A percentile compares a stretch with the other conserved stretches of the same genome.
phyloP scores from a whole-genome alignment of 2,329 filamentous ascomycete genomes.

The Bimuria novae-zelandiae region DNA sequence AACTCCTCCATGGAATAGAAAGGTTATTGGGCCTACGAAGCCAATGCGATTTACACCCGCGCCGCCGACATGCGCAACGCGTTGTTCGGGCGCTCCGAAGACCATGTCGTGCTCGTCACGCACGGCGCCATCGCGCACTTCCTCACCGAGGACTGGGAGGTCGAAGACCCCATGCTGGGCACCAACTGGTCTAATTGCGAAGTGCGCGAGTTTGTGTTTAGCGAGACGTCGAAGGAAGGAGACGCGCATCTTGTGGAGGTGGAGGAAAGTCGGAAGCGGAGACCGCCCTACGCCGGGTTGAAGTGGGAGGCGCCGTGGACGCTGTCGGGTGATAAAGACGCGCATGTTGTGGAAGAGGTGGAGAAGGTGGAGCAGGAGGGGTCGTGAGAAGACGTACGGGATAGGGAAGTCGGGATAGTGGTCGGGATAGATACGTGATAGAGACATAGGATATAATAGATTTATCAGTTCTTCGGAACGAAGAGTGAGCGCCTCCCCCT shows the following conservation, averaged over 20 bases:
- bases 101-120: constrained; percentile 69
- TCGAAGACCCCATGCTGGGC: constrained; percentile 33
- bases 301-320: constrained; percentile 1
- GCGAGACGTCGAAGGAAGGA: constrained; percentile 23
- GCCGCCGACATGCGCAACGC: constrained; percentile 35
- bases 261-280: constrained; percentile 24
- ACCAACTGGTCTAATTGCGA: constrained; percentile 44
- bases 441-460: too few relatives aligned
- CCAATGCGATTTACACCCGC: constrained; percentile 33
- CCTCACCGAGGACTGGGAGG: constrained; percentile 75
- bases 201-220: constrained; percentile 38
- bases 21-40: constrained; percentile 39
- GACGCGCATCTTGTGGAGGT: constrained; percentile 39
- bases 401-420: too few relatives aligned
- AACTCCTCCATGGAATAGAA: constrained; percentile 18
- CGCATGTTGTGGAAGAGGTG: constrained; percentile 36
- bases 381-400: not conserved
- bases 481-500: too few relatives aligned
- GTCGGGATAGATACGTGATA: too few relatives aligned
- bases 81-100: constrained; percentile 34
- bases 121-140: constrained; percentile 87
- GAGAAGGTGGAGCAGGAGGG: constrained; percentile 11
- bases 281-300: constrained; percentile 13
- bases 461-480: too few relatives aligned
- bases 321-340: constrained; percentile 25